A percentile compares a stretch with the other conserved stretches of the same genome.
Conservation (phyloP, 495 filamentous ascomycete species). For the Aspergillus affinis region DNA sequence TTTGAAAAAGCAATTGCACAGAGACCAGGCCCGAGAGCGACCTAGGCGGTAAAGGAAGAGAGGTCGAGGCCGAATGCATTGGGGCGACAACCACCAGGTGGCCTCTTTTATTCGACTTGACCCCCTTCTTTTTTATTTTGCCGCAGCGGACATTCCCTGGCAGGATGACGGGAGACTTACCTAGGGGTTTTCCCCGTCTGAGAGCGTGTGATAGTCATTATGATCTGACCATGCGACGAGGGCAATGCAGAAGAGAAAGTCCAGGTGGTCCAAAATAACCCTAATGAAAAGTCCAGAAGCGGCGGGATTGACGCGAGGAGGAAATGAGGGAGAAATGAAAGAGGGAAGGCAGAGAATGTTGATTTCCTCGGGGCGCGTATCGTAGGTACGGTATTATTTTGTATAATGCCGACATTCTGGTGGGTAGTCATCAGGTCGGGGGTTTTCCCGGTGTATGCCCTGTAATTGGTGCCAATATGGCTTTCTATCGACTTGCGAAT, state of each 20-base stretch:
- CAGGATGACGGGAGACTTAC: slow-evolving; percentile 35
- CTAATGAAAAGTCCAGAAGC: slow-evolving; percentile 6
- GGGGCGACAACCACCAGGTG: background rate
- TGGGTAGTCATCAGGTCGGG: too few species aligned
- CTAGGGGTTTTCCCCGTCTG: slow-evolving; percentile 52
- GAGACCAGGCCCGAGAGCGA: background rate
- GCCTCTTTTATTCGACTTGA: slow-evolving; percentile 1
- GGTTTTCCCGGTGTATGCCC: too few species aligned
- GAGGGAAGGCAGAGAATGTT: slow-evolving; percentile 28
- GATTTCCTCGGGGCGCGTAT: slow-evolving; percentile 2
- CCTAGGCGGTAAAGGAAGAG: background rate
- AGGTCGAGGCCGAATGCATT: background rate
- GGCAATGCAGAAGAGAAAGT: slow-evolving; percentile 8
- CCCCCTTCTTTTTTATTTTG: slow-evolving; percentile 4
- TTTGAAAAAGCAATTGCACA: slow-evolving; percentile 1
- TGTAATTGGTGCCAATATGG: too few species aligned
- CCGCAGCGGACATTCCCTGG: slow-evolving; percentile 15
- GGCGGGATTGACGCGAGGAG: background rate
- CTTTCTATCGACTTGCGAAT: too few species aligned
- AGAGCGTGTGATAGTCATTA: slow-evolving; percentile 49
- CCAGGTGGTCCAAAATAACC: slow-evolving; percentile 12
- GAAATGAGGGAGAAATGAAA: slow-evolving; percentile 12
- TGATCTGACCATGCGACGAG: slow-evolving; percentile 25
- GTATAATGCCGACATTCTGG: too few species aligned
- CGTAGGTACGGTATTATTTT: background rate